Evolutionary conservation across 306 rosid genomes (phyloP).

Genomic region (Carpinus fangiana): DNA sequence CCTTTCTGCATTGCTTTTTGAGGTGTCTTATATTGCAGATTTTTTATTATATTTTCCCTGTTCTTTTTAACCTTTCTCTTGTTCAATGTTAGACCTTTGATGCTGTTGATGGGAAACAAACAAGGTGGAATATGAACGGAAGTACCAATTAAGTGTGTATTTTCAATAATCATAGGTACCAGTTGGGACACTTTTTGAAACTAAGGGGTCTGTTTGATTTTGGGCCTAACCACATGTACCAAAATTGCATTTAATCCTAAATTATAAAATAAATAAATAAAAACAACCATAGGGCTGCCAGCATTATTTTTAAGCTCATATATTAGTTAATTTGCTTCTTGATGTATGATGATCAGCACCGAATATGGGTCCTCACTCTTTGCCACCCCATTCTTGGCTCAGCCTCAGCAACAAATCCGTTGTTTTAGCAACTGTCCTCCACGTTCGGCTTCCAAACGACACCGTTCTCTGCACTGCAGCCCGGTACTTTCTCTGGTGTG

Average conservation of each 20-base stretch:
- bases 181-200: too few species aligned
- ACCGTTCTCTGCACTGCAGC: slow-evolving; percentile 50
- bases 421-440: slow-evolving; percentile 45
- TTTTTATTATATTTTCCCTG: slow-evolving; percentile 7
- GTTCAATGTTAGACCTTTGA: slow-evolving; percentile 72
- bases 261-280: too few species aligned
- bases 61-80: slow-evolving; percentile 19
- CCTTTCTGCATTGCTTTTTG: neutral
- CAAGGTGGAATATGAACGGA: slow-evolving; percentile 29
- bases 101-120: slow-evolving; percentile 99
- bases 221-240: too few species aligned
- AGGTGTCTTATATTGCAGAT: slow-evolving; percentile 3
- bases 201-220: too few species aligned
- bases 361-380: slow-evolving; percentile 66
- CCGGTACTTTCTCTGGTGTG: slow-evolving; percentile 44
- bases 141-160: too few species aligned
- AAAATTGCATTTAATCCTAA: too few species aligned
- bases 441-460: slow-evolving; percentile 52
- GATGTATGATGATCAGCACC: slow-evolving; percentile 19
- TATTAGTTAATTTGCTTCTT: too few species aligned
- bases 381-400: slow-evolving; percentile 58
- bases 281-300: too few species aligned
- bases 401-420: slow-evolving; percentile 43
- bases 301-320: too few species aligned
- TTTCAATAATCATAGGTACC: too few species aligned